Percentiles rank a stretch among this genome's conserved stretches.
These are phyloP conservation scores for Fusarium neocosmosporiellum DNA, from an alignment of 2,329 filamentous ascomycete species.

Conservation along the genomic window DNA sequence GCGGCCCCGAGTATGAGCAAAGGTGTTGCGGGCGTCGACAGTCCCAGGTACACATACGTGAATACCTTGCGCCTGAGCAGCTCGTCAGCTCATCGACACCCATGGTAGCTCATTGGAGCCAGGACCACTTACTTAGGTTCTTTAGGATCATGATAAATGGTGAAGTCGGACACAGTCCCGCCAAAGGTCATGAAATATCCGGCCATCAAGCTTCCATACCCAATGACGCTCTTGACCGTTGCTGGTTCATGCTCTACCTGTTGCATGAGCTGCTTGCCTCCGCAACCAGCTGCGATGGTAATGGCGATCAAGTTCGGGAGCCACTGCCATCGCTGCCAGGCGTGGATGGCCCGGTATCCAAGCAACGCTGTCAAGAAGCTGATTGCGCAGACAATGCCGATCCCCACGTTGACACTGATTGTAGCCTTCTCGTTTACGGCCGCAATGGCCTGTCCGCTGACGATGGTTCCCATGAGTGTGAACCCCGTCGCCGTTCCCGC, in stretches of 20 bases:
- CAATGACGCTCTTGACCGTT: slow-evolving; percentile 53
- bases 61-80: slow-evolving; percentile 35
- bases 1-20: slow-evolving; percentile 54
- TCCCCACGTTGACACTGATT: slow-evolving; percentile 64
- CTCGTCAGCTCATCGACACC: slow-evolving; percentile 49
- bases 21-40: slow-evolving; percentile 52
- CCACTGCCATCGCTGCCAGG: slow-evolving; percentile 68
- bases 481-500: slow-evolving; percentile 69
- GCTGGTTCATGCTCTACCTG: slow-evolving; percentile 56
- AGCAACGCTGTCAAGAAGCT: slow-evolving; percentile 65
- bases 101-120: slow-evolving; percentile 37
- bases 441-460: slow-evolving; percentile 65
- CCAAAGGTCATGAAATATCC: slow-evolving; percentile 67
- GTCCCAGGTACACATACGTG: slow-evolving; percentile 59
- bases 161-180: slow-evolving; percentile 66
- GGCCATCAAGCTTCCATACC: slow-evolving; percentile 60
- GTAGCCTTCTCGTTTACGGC: slow-evolving; percentile 55
- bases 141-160: slow-evolving; percentile 59
- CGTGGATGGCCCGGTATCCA: slow-evolving; percentile 65
- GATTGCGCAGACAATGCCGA: slow-evolving; percentile 65
- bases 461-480: slow-evolving; percentile 65
- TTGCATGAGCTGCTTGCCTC: slow-evolving; percentile 59
- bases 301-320: slow-evolving; percentile 65
- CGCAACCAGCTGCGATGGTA: slow-evolving; percentile 63
- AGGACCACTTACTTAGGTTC: slow-evolving; percentile 33